Evolutionary conservation across 768 basidiomycete species (phyloP), one percentile per base, ranked within the genome.

Genomic region (Naganishia kalamii): DNA sequence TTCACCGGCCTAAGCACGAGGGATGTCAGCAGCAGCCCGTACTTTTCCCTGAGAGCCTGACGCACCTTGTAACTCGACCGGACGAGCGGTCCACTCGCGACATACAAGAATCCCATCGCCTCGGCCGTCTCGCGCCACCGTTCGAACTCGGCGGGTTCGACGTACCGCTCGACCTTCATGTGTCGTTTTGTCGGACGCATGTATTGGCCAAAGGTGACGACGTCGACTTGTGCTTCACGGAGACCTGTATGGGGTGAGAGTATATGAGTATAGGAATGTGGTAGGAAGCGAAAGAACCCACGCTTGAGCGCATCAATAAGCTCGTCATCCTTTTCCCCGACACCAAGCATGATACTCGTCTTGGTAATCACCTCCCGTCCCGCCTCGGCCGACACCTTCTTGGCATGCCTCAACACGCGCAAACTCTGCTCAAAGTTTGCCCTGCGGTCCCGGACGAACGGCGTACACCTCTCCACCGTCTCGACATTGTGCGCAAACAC

Each of bases 111-210:
- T 43, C 94, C 92, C 83, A 96, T 87, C 67, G 86, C 85, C 72
- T 97, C 91, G 7, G 96, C 94, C 12, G 88, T 81, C 71, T 84
- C 80, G 75, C 88, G 92, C 94, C 94, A 99, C 63, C 83, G 81
- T 67, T 89, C 88, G 71, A 98, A 99, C 75, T 98, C 93, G 4
- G 85, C 84, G 0, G 96, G 96, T 66, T 90, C 86, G 25, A 98
- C 92, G 72, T 99, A 99, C 32, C 91, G 88, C 70, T 91, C 88
- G 11, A 99, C 96, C 79, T 98, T 99, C 96, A 99, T 98, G 79
- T 99, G 96, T 30, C 87, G 85, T 79, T 98, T 98, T 10, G 96
- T 97, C 7, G 96, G 96, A 52, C 96, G 88, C 96, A 99, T 98
- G 79, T 99, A 99, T 80, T 99, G 96, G 1, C 96, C 96, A 75